Conservation (phyloP, 208 protist species). For the Endotrypanum monterogeii region DNA sequence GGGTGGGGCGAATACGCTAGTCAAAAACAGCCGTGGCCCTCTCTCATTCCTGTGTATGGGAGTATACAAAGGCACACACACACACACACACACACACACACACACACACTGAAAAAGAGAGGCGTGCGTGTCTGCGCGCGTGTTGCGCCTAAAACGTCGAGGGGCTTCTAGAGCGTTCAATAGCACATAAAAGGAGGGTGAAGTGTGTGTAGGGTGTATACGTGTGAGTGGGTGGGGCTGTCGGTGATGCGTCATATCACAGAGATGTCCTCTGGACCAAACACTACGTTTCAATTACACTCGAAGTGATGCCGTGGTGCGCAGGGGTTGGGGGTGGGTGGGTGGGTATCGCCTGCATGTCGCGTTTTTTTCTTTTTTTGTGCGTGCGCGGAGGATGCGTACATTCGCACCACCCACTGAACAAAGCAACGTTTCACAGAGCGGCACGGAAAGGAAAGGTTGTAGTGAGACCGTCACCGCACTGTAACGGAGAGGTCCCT, state of each 20-base stretch:
- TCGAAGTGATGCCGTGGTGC: background rate
- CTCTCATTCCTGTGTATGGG: background rate
- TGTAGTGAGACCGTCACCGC: background rate
- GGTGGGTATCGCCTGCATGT: background rate
- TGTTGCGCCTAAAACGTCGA: background rate
- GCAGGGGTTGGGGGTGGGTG: background rate
- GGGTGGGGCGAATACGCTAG: background rate
- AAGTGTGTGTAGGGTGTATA: background rate
- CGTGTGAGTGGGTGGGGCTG: too few relatives aligned
- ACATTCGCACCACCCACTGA: background rate
- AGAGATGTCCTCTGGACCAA: background rate
- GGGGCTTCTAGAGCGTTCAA: constrained; percentile 2
- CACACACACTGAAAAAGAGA: too few relatives aligned
- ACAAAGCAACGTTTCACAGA: constrained; percentile 6
- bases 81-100: too few relatives aligned
- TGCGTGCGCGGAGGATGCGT: background rate
- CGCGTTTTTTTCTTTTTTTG: background rate
- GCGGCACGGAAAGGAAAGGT: constrained; percentile 4
- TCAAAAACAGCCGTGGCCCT: background rate
- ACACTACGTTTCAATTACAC: background rate
- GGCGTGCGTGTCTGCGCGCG: background rate
- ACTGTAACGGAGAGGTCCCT: background rate
- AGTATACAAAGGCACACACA: too few relatives aligned
- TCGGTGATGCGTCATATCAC: background rate
- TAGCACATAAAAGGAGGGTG: background rate